Evolutionary conservation across 2,329 filamentous ascomycete species (phyloP), one percentile per base, ranked within the genome.

Genomic region (Teratosphaeriaceae sp.): DNA sequence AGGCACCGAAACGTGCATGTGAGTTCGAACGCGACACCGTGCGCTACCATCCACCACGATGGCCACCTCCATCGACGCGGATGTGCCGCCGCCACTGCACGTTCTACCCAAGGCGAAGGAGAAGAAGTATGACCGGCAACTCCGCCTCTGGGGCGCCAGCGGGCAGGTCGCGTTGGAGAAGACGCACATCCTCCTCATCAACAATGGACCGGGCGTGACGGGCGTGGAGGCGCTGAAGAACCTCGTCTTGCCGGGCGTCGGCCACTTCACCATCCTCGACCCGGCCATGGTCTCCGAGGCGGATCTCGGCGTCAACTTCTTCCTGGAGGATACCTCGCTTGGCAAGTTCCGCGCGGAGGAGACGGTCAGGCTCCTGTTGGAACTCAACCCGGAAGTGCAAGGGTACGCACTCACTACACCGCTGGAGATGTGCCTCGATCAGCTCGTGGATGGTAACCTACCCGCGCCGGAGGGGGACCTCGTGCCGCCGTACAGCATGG

Each of bases 281-380:
- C 80, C 84, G 5, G 78, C 80, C 1, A 64, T 75, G 2, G 89
- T 98, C n/a, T 73, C 71, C 1, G 83, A 94, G 53, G 74, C 80
- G 31, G 92, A 98, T 58, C 71, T 98, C 30, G 92, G 94, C 3
- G 84, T 96, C 49, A 98, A 98, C 67, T 98, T 98, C 74, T 98
- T 98, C 59, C 73, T 98, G 0, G 87, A 95, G 48, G 80, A 92
- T 55, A 71, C 74, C 38, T 84, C 80, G 51, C 63, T 94, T 27
- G 89, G 88, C 41, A 82, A 81, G 57, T 80, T 80, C 20, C 80
- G 92, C 53, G 87, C 90, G 1, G 77, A 88, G 61, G 82, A 85
- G 60, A 85, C 84, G 42, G 82, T 83, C 45, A 80, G 82, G 48
- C 73, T 90, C 42, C 72, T 98, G 33, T 73, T 80, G 48, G 94